Base-by-base conservation (phyloP, 208 protist species). In the Leishmania amazonensis region DNA sequence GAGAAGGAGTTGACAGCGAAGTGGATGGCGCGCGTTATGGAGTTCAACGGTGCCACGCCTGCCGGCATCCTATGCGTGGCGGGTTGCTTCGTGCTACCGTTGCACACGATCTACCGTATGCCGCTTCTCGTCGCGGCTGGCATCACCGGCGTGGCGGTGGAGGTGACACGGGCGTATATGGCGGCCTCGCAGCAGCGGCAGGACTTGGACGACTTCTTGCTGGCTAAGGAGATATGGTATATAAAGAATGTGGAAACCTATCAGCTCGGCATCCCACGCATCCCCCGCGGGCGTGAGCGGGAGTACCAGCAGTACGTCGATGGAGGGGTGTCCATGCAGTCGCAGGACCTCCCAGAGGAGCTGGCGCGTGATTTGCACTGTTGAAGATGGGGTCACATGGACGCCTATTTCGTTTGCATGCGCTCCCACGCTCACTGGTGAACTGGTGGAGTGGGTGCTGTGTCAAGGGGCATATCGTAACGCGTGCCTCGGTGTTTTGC, bases 211-310 rank as follows among this genome's bases (percentile, higher is more conserved):
- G 95, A 97, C 79, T 97, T 92, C 75, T 86, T 97, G 62, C 79
- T 97, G 2, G 87, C 92, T 0, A 97, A 97, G 85, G 93, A 97
- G 70, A 93, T 97, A 67, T 97, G 95, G 95, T 96, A 97, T 75
- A 96, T 97, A 8, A 97, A 97, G 67, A 97, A 97, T 65, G 90
- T 97, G 35, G 93, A 97, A 74, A 94, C 95, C 21, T 96, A 96
- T 71, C 93, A 97, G 81, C 85, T 97, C 4, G 91, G 87, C 35
- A 79, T 97, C 28, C 93, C 93, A 0, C 89, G 91, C 58, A 97
- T 97, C 5, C 92, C 91, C 17, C 88, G 87, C n/a, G 92, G 92
- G 3, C 78, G 91, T 7, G 94, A 97, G 83, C 60, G 77, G 35
- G 92, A 96, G 79, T 95, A 92, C 75, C 91, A 96, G 58, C 78